These are phyloP conservation scores for Odontarrhena argentea DNA, from an alignment of 345 rosid species.

Conservation along the genomic window DNA sequence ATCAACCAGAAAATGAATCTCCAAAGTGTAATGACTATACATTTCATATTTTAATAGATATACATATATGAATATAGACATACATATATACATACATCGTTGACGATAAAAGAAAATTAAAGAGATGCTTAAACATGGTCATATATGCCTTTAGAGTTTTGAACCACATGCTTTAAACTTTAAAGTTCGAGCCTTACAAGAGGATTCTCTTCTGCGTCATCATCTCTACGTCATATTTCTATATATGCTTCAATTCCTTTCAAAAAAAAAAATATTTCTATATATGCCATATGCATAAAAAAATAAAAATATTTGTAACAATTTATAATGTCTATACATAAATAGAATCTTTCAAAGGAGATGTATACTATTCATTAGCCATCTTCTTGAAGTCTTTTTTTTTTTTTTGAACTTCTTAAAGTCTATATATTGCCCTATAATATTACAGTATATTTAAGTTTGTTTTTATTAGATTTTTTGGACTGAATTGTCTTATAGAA, in stretches of 20 bases:
- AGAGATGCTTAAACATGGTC: slow-evolving; percentile 28
- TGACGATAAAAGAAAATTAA: no score
- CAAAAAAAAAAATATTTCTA: no score
- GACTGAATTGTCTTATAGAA: slow-evolving; percentile 12
- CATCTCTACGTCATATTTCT: slow-evolving; percentile 20
- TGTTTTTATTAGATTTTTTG: slow-evolving; percentile 1
- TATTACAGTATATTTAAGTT: background rate
- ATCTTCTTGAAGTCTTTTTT: background rate
- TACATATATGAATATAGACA: background rate
- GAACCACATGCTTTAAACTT: slow-evolving; percentile 34
- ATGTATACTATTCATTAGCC: slow-evolving; percentile 26
- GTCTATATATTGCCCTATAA: slow-evolving; percentile 10
- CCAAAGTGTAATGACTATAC: slow-evolving; percentile 22
- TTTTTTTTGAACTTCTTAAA: background rate
- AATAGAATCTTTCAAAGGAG: background rate
- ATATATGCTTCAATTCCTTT: no score
- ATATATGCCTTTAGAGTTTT: slow-evolving; percentile 17
- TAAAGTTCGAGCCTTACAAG: slow-evolving; percentile 31
- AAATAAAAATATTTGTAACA: background rate
- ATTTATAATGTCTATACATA: background rate
- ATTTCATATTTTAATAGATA: background rate
- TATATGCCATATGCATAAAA: slow-evolving; percentile 8
- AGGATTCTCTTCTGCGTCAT: slow-evolving; percentile 37
- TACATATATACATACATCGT: background rate
- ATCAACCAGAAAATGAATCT: slow-evolving; percentile 9